phyloP scores from a whole-genome alignment of 192 early-diverging fungal genomes.

The Entomortierella chlamydospora region DNA sequence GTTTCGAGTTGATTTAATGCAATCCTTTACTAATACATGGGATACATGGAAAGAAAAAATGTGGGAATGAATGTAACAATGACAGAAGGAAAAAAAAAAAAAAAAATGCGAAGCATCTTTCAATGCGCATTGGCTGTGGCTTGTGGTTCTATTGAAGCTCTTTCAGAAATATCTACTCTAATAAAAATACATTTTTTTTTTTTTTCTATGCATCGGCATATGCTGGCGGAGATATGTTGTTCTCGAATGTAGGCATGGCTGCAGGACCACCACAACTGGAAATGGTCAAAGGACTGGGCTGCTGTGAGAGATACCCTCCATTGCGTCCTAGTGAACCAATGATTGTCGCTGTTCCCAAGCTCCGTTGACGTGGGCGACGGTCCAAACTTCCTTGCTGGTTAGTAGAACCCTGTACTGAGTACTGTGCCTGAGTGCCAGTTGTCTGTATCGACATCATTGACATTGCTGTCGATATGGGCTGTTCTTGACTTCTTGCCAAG shows the following conservation, averaged over 20 bases:
- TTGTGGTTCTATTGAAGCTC: no score
- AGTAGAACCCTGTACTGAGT: not conserved
- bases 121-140: no score
- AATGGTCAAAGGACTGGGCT: constrained; percentile 20
- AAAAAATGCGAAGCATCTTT: no score
- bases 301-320: constrained; percentile 45
- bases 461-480: constrained; percentile 5
- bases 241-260: not conserved
- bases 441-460: not conserved
- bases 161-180: no score
- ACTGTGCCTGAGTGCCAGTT: constrained; percentile 1
- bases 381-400: constrained; percentile 8
- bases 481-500: constrained; percentile 12
- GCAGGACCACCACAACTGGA: not conserved
- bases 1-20: no score
- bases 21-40: no score
- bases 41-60: no score
- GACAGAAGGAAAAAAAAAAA: no score
- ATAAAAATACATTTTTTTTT: no score
- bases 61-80: no score
- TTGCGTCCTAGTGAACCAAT: constrained; percentile 44
- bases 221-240: constrained; percentile 22
- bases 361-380: constrained; percentile 28
- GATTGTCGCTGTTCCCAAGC: constrained; percentile 31
- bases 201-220: constrained; percentile 22